phyloP scores from a whole-genome alignment of 2,329 filamentous ascomycete genomes.

The Hymenoscyphus occultus region DNA sequence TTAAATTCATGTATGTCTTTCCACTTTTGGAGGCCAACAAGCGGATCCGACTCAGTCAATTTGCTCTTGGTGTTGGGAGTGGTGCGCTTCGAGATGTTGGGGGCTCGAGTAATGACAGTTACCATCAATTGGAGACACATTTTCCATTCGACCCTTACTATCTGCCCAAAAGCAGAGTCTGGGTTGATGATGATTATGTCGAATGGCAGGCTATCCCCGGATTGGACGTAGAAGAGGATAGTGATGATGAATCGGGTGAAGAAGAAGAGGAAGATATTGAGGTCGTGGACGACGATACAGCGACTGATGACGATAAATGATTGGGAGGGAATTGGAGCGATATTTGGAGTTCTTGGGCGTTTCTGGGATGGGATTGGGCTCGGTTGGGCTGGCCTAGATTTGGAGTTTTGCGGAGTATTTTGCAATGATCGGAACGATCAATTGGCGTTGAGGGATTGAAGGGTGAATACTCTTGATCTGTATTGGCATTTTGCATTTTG shows the following conservation, averaged over 20 bases:
- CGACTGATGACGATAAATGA: slow-evolving; percentile 30
- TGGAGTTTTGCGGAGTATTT: slow-evolving; percentile 12
- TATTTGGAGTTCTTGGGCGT: background rate
- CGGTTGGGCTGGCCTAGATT: background rate
- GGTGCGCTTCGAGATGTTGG: slow-evolving; percentile 48
- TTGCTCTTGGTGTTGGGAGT: slow-evolving; percentile 52
- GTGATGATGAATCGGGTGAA: slow-evolving; percentile 42
- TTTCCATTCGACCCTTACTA: slow-evolving; percentile 98
- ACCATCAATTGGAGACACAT: slow-evolving; percentile 85
- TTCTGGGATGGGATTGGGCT: background rate
- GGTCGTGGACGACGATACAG: slow-evolving; percentile 28
- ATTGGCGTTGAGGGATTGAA: slow-evolving; percentile 11
- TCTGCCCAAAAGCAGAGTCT: slow-evolving; percentile 79
- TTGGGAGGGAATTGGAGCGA: slow-evolving; percentile 13
- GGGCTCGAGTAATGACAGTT: slow-evolving; percentile 60
- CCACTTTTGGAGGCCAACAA: slow-evolving; percentile 90
- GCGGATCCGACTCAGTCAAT: slow-evolving; percentile 74
- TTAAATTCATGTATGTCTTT: slow-evolving; percentile 87
- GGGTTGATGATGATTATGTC: slow-evolving; percentile 83
- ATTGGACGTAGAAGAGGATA: slow-evolving; percentile 56
- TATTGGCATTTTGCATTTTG: background rate
- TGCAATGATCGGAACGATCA: background rate
- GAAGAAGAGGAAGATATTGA: slow-evolving; percentile 29
- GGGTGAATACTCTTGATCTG: background rate
- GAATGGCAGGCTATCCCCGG: slow-evolving; percentile 75